These are phyloP conservation scores for Sporisorium graminicola DNA, from an alignment of 1,284 basidiomycete genomes.

Conservation along the genomic window DNA sequence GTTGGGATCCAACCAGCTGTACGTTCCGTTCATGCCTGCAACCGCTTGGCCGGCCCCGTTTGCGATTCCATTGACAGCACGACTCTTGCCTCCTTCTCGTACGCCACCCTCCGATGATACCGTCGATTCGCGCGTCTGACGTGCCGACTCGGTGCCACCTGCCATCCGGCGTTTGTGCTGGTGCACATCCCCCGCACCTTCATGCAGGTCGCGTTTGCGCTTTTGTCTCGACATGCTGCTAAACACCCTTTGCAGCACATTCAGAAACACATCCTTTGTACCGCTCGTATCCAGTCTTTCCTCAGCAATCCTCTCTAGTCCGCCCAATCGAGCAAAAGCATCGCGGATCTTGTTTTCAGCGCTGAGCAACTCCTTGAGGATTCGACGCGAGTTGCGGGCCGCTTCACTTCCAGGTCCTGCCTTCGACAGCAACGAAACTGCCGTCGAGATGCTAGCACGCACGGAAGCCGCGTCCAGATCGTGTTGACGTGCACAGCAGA, in stretches of 20 bases:
- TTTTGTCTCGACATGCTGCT: conserved; percentile 18
- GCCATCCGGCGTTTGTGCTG: conserved; percentile 15
- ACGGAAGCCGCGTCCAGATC: conserved; percentile 35
- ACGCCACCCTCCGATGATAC: conserved; percentile 15
- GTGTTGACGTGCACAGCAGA: conserved; percentile 45
- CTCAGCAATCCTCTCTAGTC: conserved; percentile 37
- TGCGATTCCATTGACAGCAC: conserved; percentile 1
- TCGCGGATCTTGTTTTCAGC: conserved; percentile 40
- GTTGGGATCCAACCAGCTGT: conserved; percentile 31
- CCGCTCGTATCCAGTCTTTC: conserved; percentile 36
- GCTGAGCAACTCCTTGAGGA: conserved; percentile 43
- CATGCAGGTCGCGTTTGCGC: conserved; percentile 30
- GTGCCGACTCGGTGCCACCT: conserved; percentile 10
- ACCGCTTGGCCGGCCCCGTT: background rate
- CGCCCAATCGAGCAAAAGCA: conserved; percentile 34
- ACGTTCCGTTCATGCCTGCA: conserved; percentile 14
- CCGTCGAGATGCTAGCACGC: conserved; percentile 24
- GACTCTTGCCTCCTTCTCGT: background rate
- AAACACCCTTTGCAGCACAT: conserved; percentile 36
- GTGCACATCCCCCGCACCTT: conserved; percentile 3
- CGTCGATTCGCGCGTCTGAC: conserved; percentile 34
- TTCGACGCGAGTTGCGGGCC: conserved; percentile 45
- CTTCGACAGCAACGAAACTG: conserved; percentile 42
- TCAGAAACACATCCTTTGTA: conserved; percentile 43
- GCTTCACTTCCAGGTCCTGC: conserved; percentile 44